These are phyloP conservation scores for Fusarium nanum DNA, from an alignment of 2,329 filamentous ascomycete species.

Conservation along the genomic window DNA sequence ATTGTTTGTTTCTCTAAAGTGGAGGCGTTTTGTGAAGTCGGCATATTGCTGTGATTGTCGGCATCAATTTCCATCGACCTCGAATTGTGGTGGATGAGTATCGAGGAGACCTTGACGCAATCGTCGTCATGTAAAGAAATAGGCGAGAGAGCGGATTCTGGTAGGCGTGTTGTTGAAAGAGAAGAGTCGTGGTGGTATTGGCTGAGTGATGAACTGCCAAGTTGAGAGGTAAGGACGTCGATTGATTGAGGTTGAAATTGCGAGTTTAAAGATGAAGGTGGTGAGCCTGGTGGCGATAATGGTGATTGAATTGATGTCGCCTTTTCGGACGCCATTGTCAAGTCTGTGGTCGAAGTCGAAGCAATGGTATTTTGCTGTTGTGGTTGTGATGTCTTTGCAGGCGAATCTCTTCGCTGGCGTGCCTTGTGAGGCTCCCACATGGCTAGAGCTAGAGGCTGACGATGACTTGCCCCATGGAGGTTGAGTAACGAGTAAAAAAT, in stretches of 20 bases:
- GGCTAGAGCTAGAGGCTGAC: slow-evolving; percentile 29
- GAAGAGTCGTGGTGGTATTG: slow-evolving; percentile 12
- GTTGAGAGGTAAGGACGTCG: slow-evolving; percentile 40
- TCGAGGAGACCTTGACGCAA: slow-evolving; percentile 10
- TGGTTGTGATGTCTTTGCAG: slow-evolving; percentile 21
- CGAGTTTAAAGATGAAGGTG: slow-evolving; percentile 13
- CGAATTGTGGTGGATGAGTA: slow-evolving; percentile 5
- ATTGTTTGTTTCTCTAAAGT: neutral
- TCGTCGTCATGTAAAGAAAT: slow-evolving; percentile 35
- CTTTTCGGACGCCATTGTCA: slow-evolving; percentile 14
- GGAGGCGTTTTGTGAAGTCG: neutral
- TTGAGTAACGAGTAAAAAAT: neutral
- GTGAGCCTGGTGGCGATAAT: slow-evolving; percentile 39
- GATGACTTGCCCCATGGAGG: slow-evolving; percentile 39
- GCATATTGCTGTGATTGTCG: neutral
- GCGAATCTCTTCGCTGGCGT: slow-evolving; percentile 33
- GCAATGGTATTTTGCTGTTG: slow-evolving; percentile 1
- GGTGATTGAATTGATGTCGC: slow-evolving; percentile 10
- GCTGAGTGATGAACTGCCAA: slow-evolving; percentile 40
- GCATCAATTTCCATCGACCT: slow-evolving; percentile 36
- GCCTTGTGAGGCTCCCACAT: slow-evolving; percentile 44
- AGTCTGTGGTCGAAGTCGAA: neutral
- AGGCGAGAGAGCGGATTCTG: slow-evolving; percentile 28
- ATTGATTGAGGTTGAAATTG: slow-evolving; percentile 26
- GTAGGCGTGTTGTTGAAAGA: neutral